Conservation (phyloP, 108 stramenopile species). For the Cyclotella kingstonii region DNA sequence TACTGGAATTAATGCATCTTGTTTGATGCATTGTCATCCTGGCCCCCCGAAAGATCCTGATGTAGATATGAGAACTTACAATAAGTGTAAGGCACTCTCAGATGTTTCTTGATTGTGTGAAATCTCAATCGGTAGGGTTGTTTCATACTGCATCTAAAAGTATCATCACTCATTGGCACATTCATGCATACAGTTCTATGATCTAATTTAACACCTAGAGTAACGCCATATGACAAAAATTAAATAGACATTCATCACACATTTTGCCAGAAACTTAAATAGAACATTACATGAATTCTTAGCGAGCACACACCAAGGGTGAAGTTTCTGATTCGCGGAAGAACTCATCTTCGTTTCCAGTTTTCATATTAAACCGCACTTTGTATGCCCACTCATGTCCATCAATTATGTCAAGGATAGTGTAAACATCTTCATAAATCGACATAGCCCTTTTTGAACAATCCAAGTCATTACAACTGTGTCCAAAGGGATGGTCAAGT, state of each 20-base stretch:
- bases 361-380: slow-evolving; percentile 19
- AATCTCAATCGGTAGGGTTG: too few relatives aligned
- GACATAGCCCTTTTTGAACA: slow-evolving; percentile 17
- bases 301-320: too few relatives aligned
- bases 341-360: slow-evolving; percentile 6
- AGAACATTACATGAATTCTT: too few relatives aligned
- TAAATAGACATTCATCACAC: too few relatives aligned
- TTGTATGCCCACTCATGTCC: slow-evolving; percentile 36
- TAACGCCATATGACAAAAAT: too few relatives aligned
- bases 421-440: slow-evolving; percentile 44
- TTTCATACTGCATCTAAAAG: too few relatives aligned
- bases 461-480: slow-evolving; percentile 43
- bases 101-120: too few relatives aligned
- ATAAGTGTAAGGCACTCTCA: slow-evolving; percentile 8
- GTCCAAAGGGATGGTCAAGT: slow-evolving; percentile 50
- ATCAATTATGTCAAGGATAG: slow-evolving; percentile 33
- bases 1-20: slow-evolving; percentile 14
- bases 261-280: too few relatives aligned
- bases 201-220: too few relatives aligned
- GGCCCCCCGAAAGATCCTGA: slow-evolving; percentile 4
- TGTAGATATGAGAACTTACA: neutral
- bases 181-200: too few relatives aligned
- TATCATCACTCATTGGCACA: too few relatives aligned
- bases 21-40: slow-evolving; percentile 17
- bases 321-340: too few relatives aligned